Base-by-base conservation (phyloP, 495 filamentous ascomycete genomes). In the Penicillium cosmopolitanum region DNA sequence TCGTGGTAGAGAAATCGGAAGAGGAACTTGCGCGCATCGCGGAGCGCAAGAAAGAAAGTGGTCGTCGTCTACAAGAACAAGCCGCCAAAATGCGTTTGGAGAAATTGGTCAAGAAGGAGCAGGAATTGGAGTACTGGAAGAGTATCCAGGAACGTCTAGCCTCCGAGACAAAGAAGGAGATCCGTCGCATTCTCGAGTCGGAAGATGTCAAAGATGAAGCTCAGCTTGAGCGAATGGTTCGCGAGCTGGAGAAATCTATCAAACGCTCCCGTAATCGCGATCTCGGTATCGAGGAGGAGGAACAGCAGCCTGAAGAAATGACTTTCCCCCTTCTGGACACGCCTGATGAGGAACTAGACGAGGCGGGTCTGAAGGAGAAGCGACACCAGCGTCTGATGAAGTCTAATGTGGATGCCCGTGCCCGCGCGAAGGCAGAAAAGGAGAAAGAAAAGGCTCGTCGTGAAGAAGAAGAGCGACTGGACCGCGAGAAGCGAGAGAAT, bases 51-150 rank as follows among this genome's bases (percentile, higher is more conserved):
- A 94, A 94, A 66, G 95, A 98, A 73, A 92, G 91, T 64, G 95
- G 95, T 1, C 84, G 94, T 51, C 80, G 96, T 34, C 72, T 98
- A 18, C 95, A 98, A 68, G 95, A 97, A 65, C 95, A 98, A 69
- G 96, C 95, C 0, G 94, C 95, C 3, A 97, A 96, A 70, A 96
- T 96, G 89, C 85, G 95, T 16, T 75, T 98, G 5, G 96, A 98
- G 46, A 93, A 96, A 72, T 78, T 98, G 21, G 90, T 97, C 67
- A 89, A 89, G 65, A 98, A 97, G 73, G 95, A 98, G 73, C 86
- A 96, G 69, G 94, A 98, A 66, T 75, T 98, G 13, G 94, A 96
- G 57, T 97, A 96, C 70, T 97, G 92, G 79, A 91, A 90, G 67
- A 84, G 92, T 53, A 77, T 98, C 5, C 90, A 93, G 56, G 70